Base-by-base conservation (phyloP, 192 early-diverging fungal species). In the Coemansia sp. region DNA sequence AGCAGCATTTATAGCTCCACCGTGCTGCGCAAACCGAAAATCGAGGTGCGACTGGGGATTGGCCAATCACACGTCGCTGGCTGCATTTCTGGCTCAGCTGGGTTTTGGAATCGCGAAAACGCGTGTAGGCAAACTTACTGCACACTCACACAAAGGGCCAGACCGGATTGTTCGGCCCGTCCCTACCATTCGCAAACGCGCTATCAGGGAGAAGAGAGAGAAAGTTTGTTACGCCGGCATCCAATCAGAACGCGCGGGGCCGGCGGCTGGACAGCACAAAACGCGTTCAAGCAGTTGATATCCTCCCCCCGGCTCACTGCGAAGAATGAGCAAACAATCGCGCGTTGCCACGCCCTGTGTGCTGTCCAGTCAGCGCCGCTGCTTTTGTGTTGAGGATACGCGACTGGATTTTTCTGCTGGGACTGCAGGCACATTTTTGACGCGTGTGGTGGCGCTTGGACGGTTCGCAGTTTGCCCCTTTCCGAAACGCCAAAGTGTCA, bases 1-100 rank as follows among this genome's bases (percentile, higher is more conserved):
- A 19, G 19, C 11, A 19, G 24, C 54, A 19, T 47, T 64, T 64
- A 56, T 50, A 64, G 54, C 23, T 33, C 24, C n/a, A 27, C 46
- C 19, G 23, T 42, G 40, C 49, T 30, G 27, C 29, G 29, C 51
- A 29, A 31, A 54, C 22, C 12, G 51, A 62, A 57, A 65, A 65
- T 65, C 63, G 63, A 65, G 12, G 23, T 57, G 63, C 63, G 54
- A 19, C 21, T 29, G 35, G 27, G 5, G 38, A 6, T 29, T 29
- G 27, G 46, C 63, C 63, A 65, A 65, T 65, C 63, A 65, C 47
- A 35, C 23, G 33, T 19, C 22, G 38, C 53, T 22, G 23, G 44
- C 57, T 29, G 16, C 28, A 4, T 30, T 25, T 29, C 25, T 18
- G 22, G 9, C 40, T 45, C 1, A 16, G 55, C 31, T 21, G 51